phyloP scores from a whole-genome alignment of 2,329 filamentous ascomycete genomes.

The Boeremia lycopersici region DNA sequence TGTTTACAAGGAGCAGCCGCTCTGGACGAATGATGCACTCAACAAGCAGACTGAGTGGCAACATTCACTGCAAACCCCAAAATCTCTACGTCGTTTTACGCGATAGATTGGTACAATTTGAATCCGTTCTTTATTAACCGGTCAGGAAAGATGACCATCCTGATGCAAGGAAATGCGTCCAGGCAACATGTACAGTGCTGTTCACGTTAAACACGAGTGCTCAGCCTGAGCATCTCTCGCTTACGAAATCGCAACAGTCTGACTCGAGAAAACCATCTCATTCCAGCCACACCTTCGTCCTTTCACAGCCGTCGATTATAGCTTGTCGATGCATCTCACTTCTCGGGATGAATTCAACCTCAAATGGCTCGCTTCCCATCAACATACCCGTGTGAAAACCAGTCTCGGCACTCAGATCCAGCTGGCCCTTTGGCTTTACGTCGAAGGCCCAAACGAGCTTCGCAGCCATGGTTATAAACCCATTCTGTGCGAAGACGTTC shows the following conservation, averaged over 20 bases:
- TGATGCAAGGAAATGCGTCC: too few relatives aligned
- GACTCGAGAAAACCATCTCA: background rate
- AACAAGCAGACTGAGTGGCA: too few relatives aligned
- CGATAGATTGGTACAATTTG: too few relatives aligned
- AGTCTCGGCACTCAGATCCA: slow-evolving; percentile 7
- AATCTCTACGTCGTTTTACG: too few relatives aligned
- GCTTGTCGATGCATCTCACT: background rate
- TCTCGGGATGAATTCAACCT: slow-evolving; percentile 4
- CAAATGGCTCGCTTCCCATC: slow-evolving; percentile 1
- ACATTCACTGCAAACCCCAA: too few relatives aligned
- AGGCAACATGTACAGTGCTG: too few relatives aligned
- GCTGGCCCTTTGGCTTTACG: background rate
- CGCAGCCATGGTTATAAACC: slow-evolving; percentile 2
- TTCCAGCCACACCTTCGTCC: background rate
- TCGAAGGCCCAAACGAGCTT: slow-evolving; percentile 8
- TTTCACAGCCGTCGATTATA: slow-evolving; percentile 1
- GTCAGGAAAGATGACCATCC: too few relatives aligned
- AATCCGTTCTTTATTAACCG: too few relatives aligned
- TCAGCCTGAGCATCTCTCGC: too few relatives aligned
- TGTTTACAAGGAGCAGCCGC: too few relatives aligned
- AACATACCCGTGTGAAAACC: slow-evolving; percentile 5
- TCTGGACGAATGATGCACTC: too few relatives aligned
- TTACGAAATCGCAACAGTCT: background rate
- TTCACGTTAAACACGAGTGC: too few relatives aligned
- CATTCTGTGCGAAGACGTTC: slow-evolving; percentile 5